Evolutionary conservation across 2,329 filamentous ascomycete species (phyloP).

Genomic region (Colletotrichum musicola): DNA sequence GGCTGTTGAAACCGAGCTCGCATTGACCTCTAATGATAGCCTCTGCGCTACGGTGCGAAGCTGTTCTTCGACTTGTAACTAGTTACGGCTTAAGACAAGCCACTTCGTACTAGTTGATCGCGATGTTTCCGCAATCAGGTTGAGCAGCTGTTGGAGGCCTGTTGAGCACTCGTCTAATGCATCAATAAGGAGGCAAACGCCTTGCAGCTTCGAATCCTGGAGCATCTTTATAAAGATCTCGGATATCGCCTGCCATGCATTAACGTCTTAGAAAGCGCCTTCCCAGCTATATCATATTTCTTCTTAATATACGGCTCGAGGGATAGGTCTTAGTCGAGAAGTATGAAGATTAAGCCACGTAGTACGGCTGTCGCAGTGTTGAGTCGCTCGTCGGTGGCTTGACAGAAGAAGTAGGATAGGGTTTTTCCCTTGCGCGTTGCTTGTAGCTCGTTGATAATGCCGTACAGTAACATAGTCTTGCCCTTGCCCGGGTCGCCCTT

Average conservation of each 20-base stretch:
- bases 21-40: slow-evolving; percentile 53
- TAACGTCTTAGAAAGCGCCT: slow-evolving; percentile 51
- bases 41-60: slow-evolving; percentile 21
- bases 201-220: slow-evolving; percentile 46
- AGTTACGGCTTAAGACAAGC: slow-evolving; percentile 59
- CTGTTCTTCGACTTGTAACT: slow-evolving; percentile 49
- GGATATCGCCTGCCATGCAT: slow-evolving; percentile 48
- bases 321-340: slow-evolving; percentile 49
- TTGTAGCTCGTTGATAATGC: slow-evolving; percentile 46
- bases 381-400: slow-evolving; percentile 51
- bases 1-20: slow-evolving; percentile 47
- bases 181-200: slow-evolving; percentile 51
- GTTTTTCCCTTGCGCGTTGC: background rate
- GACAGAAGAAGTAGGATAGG: slow-evolving; percentile 56
- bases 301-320: slow-evolving; percentile 50
- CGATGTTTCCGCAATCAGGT: slow-evolving; percentile 46
- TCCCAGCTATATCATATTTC: slow-evolving; percentile 50
- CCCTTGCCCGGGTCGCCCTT: too few species aligned
- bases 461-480: slow-evolving; percentile 51
- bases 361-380: slow-evolving; percentile 56
- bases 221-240: slow-evolving; percentile 56
- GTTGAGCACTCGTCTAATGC: slow-evolving; percentile 2
- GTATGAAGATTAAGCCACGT: slow-evolving; percentile 56
- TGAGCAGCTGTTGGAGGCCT: slow-evolving; percentile 47
- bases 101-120: slow-evolving; percentile 51